phyloP scores from a whole-genome alignment of 208 protist genomes.

The Acanthamoeba polyphaga region DNA sequence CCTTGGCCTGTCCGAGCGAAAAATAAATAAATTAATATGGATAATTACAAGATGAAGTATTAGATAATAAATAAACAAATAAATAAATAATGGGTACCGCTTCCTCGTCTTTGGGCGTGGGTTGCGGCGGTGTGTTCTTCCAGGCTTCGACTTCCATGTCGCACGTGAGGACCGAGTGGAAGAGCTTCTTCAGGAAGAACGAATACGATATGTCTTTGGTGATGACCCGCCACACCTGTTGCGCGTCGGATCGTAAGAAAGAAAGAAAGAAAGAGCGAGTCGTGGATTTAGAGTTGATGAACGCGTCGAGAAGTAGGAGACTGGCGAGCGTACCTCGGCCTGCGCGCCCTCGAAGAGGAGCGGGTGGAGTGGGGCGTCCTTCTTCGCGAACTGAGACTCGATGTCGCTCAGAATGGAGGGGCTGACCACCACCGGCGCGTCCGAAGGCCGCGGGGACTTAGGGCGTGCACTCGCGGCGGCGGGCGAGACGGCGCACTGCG shows the following conservation, averaged over 20 bases:
- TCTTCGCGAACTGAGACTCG: background rate
- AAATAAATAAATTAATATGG: too few relatives aligned
- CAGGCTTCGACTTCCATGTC: constrained; percentile 21
- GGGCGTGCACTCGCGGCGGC: background rate
- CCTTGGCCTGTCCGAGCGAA: background rate
- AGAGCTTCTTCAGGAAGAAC: constrained; percentile 54
- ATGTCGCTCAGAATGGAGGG: background rate
- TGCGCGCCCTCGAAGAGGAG: background rate
- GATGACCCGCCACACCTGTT: background rate
- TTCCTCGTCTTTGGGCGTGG: background rate
- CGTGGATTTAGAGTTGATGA: too few relatives aligned
- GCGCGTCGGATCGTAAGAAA: too few relatives aligned
- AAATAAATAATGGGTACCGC: background rate
- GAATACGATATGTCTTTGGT: constrained; percentile 23
- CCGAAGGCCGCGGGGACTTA: background rate
- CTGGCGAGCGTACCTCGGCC: background rate
- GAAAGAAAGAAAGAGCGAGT: too few relatives aligned
- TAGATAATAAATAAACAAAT: constrained; percentile 1
- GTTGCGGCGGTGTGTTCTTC: background rate
- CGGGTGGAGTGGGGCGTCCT: background rate
- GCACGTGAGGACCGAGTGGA: constrained; percentile 17
- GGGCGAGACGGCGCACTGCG: background rate
- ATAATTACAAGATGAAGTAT: background rate
- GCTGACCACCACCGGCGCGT: background rate
- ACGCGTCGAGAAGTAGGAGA: too few relatives aligned